A percentile compares a stretch with the other conserved stretches of the same genome.
These are phyloP conservation scores for Hypoxylon sp. DNA, from an alignment of 2,329 filamentous ascomycete species.

Conservation along the genomic window DNA sequence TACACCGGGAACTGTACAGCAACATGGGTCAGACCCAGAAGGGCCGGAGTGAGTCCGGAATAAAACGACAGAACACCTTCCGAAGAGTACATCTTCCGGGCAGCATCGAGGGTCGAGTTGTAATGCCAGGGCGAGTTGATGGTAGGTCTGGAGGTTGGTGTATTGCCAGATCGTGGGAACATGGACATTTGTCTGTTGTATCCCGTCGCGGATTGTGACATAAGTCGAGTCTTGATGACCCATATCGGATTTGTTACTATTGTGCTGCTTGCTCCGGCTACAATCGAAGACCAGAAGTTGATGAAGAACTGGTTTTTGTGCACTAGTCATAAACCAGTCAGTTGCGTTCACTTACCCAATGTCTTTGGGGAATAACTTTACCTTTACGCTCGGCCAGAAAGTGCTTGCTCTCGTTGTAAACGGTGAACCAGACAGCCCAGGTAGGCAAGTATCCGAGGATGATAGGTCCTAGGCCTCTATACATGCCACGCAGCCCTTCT, in stretches of 20 bases:
- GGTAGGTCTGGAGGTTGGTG: constrained; percentile 62
- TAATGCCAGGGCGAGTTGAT: constrained; percentile 88
- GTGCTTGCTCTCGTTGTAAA: constrained; percentile 89
- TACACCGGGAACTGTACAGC: constrained; percentile 97
- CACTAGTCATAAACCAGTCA: constrained; percentile 31
- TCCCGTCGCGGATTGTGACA: constrained; percentile 78
- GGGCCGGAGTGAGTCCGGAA: constrained; percentile 88
- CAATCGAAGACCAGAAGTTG: constrained; percentile 87
- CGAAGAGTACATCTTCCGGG: constrained; percentile 91
- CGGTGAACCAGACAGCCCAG: constrained; percentile 97
- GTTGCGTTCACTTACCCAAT: background rate
- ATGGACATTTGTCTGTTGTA: constrained; percentile 55
- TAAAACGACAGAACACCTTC: constrained; percentile 94
- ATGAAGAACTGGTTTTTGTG: constrained; percentile 81
- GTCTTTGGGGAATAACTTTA: constrained; percentile 49
- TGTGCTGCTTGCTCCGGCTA: constrained; percentile 91
- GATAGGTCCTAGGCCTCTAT: constrained; percentile 92
- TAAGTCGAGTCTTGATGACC: constrained; percentile 98
- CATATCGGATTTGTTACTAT: constrained; percentile 97
- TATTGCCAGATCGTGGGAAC: constrained; percentile 60
- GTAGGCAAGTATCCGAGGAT: constrained; percentile 95
- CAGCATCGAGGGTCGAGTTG: constrained; percentile 85
- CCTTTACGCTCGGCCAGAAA: constrained; percentile 73
- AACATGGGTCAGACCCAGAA: constrained; percentile 92
- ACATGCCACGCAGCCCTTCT: constrained; percentile 89